phyloP scores from a whole-genome alignment of 352 stramenopile genomes.

The Hyaloperonospora arabidopsidis region DNA sequence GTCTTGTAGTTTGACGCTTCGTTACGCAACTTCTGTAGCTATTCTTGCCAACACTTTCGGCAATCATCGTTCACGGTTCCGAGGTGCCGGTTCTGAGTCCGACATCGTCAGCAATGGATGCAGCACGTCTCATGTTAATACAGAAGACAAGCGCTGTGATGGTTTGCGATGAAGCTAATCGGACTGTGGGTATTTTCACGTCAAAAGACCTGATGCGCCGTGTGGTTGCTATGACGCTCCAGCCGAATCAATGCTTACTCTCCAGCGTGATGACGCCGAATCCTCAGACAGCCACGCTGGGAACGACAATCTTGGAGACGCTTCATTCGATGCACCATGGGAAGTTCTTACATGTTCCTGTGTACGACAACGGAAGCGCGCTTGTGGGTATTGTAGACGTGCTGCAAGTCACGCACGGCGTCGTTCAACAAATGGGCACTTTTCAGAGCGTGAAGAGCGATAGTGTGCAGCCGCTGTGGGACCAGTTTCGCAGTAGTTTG shows the following conservation, averaged over 20 bases:
- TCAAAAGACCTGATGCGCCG: slow-evolving; percentile 96
- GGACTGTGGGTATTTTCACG: slow-evolving; percentile 94
- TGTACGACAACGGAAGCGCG: slow-evolving; percentile 85
- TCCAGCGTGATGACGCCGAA: slow-evolving; percentile 92
- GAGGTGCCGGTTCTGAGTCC: slow-evolving; percentile 51
- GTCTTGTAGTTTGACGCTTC: not conserved
- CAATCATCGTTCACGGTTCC: slow-evolving; percentile 55
- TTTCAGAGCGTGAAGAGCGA: slow-evolving; percentile 65
- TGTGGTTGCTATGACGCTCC: slow-evolving; percentile 86
- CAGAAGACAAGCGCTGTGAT: slow-evolving; percentile 75
- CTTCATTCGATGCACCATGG: slow-evolving; percentile 97
- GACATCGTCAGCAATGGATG: slow-evolving; percentile 51
- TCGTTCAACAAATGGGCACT: slow-evolving; percentile 78
- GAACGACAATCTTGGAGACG: slow-evolving; percentile 94
- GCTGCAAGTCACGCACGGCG: slow-evolving; percentile 88
- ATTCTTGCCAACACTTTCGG: slow-evolving; percentile 77
- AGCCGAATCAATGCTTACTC: slow-evolving; percentile 76
- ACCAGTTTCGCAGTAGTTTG: slow-evolving; percentile 62
- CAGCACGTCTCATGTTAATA: slow-evolving; percentile 71
- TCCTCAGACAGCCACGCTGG: slow-evolving; percentile 86
- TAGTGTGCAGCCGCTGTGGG: slow-evolving; percentile 66
- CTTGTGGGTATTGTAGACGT: slow-evolving; percentile 94
- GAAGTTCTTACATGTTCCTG: slow-evolving; percentile 93
- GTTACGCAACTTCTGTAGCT: slow-evolving; percentile 31
- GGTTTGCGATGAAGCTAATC: slow-evolving; percentile 80